Percentiles rank a stretch among this genome's conserved stretches.
Evolutionary conservation across 164 flowering plant genomes (phyloP).

Genomic region (Tinospora cordifolia): DNA sequence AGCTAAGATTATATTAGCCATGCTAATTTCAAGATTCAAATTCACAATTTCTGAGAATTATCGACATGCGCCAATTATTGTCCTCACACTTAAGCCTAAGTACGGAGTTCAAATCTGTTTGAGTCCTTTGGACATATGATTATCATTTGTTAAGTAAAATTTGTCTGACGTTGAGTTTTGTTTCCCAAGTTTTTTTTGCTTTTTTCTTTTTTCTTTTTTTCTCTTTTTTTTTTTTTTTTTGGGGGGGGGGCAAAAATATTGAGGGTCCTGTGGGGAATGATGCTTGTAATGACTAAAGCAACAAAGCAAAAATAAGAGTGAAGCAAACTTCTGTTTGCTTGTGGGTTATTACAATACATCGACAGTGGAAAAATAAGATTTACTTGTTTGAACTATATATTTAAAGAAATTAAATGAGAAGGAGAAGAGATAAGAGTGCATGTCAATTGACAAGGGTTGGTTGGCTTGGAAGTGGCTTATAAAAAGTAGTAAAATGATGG

Average conservation of each 20-base stretch:
- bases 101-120: slow-evolving; percentile 73
- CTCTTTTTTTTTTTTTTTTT: slow-evolving; percentile 4
- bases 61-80: slow-evolving; percentile 75
- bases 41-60: slow-evolving; percentile 68
- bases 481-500: not conserved
- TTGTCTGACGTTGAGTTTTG: not conserved
- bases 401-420: not conserved
- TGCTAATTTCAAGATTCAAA: slow-evolving; percentile 54
- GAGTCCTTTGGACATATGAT: slow-evolving; percentile 39
- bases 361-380: not conserved
- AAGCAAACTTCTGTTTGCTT: not conserved
- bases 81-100: slow-evolving; percentile 80
- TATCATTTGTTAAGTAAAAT: not conserved
- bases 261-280: slow-evolving; percentile 10
- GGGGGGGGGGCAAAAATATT: not conserved
- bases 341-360: not conserved
- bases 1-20: slow-evolving; percentile 72
- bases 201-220: not conserved
- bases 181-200: not conserved
- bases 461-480: not conserved
- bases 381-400: not conserved
- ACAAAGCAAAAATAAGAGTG: not conserved
- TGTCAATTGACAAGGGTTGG: not conserved
- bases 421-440: slow-evolving; percentile 14
- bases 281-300: slow-evolving; percentile 13